These are phyloP conservation scores for Mycena galopus DNA, from an alignment of 768 basidiomycete genomes.

Conservation along the genomic window DNA sequence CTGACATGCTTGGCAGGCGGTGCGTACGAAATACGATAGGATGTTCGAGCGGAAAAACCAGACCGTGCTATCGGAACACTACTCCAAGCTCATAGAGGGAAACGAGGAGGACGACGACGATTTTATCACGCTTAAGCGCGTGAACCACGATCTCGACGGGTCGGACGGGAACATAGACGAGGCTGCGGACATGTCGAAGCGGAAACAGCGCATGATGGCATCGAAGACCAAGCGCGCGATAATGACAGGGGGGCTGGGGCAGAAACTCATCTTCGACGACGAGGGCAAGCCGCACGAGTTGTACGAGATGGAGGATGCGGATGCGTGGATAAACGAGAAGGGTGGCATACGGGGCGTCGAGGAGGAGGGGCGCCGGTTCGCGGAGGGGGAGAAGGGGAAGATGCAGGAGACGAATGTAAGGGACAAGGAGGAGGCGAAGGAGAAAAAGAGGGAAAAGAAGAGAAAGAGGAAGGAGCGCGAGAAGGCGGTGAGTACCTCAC, in stretches of 20 bases:
- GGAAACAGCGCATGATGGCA: conserved; percentile 79
- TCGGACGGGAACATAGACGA: conserved; percentile 35
- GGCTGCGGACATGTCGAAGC: conserved; percentile 79
- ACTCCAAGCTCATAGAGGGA: conserved; percentile 84
- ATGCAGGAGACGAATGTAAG: conserved; percentile 76
- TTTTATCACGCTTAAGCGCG: conserved; percentile 95
- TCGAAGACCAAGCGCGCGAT: conserved; percentile 77
- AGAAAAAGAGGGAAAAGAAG: conserved; percentile 93
- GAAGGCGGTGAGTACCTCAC: conserved; percentile 53
- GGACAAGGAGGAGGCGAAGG: conserved; percentile 88
- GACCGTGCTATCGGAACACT: conserved; percentile 90
- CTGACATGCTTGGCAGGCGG: conserved; percentile 40
- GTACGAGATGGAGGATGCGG: conserved; percentile 85
- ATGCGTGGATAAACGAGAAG: conserved; percentile 75
- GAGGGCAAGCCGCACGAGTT: conserved; percentile 84
- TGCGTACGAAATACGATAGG: conserved; percentile 95
- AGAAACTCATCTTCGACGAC: conserved; percentile 92
- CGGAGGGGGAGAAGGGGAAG: conserved; percentile 78
- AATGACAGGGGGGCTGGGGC: conserved; percentile 70
- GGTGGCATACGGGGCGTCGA: conserved; percentile 75
- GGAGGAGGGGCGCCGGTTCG: conserved; percentile 77
- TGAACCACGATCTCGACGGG: conserved; percentile 78
- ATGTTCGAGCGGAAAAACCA: conserved; percentile 99
- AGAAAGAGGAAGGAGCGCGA: conserved; percentile 89
- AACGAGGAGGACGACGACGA: conserved; percentile 73